These are phyloP conservation scores for Neurospora terricola DNA, from an alignment of 495 filamentous ascomycete genomes.

Conservation along the genomic window DNA sequence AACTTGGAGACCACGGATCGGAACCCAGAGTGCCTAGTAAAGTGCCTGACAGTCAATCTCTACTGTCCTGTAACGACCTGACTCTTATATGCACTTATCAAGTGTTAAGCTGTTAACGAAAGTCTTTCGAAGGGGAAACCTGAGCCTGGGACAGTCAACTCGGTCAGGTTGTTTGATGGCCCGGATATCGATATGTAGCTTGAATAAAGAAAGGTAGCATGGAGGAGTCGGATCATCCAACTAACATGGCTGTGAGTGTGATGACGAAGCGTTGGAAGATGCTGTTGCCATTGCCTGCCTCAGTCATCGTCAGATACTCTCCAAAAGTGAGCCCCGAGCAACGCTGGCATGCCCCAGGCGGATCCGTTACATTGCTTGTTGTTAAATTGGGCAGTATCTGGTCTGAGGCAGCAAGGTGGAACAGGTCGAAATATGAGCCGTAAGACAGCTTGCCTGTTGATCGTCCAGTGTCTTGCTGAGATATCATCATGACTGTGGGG, in stretches of 20 bases:
- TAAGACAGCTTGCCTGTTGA: not conserved
- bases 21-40: not conserved
- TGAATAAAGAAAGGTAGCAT: not conserved
- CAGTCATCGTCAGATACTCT: not conserved
- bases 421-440: not conserved
- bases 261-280: not conserved
- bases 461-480: not conserved
- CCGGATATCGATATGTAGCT: not conserved
- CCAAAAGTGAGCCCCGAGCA: not conserved
- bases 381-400: not conserved
- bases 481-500: not conserved
- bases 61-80: not conserved
- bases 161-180: not conserved
- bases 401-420: not conserved
- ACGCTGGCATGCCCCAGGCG: not conserved
- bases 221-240: not conserved
- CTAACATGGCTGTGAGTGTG: not conserved
- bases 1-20: not conserved
- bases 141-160: not conserved
- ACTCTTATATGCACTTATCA: not conserved
- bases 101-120: not conserved
- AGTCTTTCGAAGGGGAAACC: not conserved
- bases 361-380: not conserved
- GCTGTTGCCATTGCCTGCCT: not conserved
- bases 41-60: not conserved